These are phyloP conservation scores for Umbelopsis sp. DNA, from an alignment of 192 early-diverging fungal genomes.

Conservation along the genomic window DNA sequence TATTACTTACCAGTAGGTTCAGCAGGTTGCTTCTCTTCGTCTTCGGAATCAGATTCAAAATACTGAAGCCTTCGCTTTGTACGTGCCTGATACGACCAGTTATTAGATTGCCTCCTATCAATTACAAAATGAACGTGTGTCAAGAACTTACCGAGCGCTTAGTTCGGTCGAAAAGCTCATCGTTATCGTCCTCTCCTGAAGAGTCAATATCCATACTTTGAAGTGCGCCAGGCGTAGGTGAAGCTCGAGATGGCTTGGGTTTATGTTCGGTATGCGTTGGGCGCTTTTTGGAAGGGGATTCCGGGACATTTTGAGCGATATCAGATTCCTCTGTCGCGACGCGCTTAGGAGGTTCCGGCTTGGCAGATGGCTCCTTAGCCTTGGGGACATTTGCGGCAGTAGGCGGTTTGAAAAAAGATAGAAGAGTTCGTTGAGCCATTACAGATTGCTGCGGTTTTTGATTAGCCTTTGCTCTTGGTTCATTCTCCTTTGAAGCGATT, in stretches of 20 bases:
- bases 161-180: neutral
- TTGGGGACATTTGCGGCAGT: neutral
- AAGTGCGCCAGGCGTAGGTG: slow-evolving; percentile 3
- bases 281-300: slow-evolving; percentile 6
- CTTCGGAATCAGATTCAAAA: slow-evolving; percentile 21
- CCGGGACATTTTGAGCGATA: neutral
- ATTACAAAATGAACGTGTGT: neutral
- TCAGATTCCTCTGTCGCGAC: slow-evolving; percentile 1
- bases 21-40: slow-evolving; percentile 7
- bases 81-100: neutral
- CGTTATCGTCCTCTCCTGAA: neutral
- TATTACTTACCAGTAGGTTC: neutral
- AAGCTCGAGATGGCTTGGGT: neutral
- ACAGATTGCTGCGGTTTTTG: slow-evolving; percentile 3
- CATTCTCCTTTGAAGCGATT: slow-evolving; percentile 15
- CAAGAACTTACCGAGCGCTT: neutral
- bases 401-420: slow-evolving; percentile 15
- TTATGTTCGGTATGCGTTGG: neutral
- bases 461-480: slow-evolving; percentile 14
- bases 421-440: slow-evolving; percentile 6
- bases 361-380: neutral
- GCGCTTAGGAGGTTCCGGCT: slow-evolving; percentile 1
- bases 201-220: slow-evolving; percentile 1
- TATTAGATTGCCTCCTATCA: no score
- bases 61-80: slow-evolving; percentile 11